phyloP scores from a whole-genome alignment of 257 asterid species.

The Ballota nigra region DNA sequence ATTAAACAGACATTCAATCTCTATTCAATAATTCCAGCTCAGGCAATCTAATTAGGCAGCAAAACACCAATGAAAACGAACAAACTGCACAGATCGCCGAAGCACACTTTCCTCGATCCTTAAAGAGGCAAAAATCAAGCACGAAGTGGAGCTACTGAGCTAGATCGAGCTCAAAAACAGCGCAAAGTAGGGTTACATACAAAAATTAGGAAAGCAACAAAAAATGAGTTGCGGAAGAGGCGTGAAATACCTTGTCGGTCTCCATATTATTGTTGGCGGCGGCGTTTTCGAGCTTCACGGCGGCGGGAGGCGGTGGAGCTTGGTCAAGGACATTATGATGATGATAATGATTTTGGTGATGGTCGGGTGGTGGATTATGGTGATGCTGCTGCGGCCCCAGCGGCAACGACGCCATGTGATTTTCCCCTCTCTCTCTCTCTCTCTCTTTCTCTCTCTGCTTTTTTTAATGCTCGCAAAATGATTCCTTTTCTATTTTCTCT shows the following conservation, averaged over 20 bases:
- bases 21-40: constrained; percentile 12
- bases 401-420: constrained; percentile 84
- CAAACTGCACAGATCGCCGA: constrained; percentile 35
- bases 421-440: background rate
- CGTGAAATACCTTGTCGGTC: constrained; percentile 51
- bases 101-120: constrained; percentile 21
- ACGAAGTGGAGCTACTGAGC: constrained; percentile 27
- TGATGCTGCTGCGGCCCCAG: constrained; percentile 62
- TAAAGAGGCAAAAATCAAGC: constrained; percentile 37
- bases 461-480: constrained; percentile 4
- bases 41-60: constrained; percentile 20
- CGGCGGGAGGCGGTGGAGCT: constrained; percentile 49
- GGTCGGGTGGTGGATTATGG: constrained; percentile 50
- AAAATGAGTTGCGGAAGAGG: background rate
- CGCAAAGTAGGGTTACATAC: constrained; percentile 13
- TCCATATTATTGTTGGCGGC: constrained; percentile 41
- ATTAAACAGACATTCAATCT: background rate
- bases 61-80: constrained; percentile 8
- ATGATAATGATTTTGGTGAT: constrained; percentile 32
- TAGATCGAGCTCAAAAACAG: constrained; percentile 35
- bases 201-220: background rate
- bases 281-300: constrained; percentile 42
- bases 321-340: constrained; percentile 45
- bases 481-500: background rate
- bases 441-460: constrained; percentile 12